Percentiles rank a stretch among this genome's conserved stretches.
phyloP scores from a whole-genome alignment of 1,284 basidiomycete species.

The Tylopilus sp. region DNA sequence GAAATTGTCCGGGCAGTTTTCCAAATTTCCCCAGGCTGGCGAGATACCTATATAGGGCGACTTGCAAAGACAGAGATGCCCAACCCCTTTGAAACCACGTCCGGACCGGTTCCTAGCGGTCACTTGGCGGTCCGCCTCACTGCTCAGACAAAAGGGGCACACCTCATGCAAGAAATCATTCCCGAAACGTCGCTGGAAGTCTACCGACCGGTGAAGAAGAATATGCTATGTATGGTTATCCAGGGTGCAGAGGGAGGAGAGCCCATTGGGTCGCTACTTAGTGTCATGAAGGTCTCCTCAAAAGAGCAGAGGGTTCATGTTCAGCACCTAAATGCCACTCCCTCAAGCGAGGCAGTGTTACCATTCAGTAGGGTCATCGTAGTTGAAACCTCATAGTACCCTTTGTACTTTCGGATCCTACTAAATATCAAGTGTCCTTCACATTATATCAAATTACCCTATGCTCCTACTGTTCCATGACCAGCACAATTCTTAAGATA shows the following conservation, averaged over 20 bases:
- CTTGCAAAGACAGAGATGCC: neutral
- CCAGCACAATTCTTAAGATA: no score
- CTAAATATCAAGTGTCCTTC: no score
- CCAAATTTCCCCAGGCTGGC: neutral
- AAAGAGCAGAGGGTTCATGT: neutral
- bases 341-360: no score
- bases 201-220: neutral
- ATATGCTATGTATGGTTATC: neutral
- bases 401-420: no score
- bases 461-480: no score
- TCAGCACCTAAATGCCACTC: no score
- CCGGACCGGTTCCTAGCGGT: neutral
- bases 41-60: neutral
- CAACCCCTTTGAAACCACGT: neutral
- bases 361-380: no score
- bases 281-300: neutral
- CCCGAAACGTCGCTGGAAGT: neutral
- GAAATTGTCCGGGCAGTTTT: neutral
- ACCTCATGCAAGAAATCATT: neutral
- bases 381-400: no score
- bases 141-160: neutral
- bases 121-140: neutral
- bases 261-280: neutral
- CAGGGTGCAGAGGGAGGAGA: neutral
- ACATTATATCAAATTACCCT: no score